Evolutionary conservation across 1,284 basidiomycete species (phyloP), one percentile per base, ranked within the genome.

Genomic region (Fomes fomentarius): DNA sequence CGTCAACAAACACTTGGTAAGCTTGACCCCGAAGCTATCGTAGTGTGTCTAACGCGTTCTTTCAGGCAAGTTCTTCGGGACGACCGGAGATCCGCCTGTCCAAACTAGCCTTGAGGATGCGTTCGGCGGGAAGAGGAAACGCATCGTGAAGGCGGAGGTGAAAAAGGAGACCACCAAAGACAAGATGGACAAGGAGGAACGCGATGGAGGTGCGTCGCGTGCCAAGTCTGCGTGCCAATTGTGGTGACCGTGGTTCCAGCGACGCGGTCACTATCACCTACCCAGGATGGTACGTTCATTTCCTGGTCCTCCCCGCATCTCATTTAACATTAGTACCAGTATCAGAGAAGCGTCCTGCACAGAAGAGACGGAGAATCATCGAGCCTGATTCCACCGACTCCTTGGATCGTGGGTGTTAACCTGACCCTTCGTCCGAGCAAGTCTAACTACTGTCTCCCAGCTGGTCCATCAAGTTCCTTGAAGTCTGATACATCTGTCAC

Each of bases 1-100:
- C 79, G 85, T 63, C 88, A 91, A 69, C 84, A 85, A 69, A 89
- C 89, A 2, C 76, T 91, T 40, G 83, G 88, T 86, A 54, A n/a
- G 73, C 64, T 25, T 8, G 11, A 14, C 19, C 5, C 28, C 17
- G 9, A 2, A 28, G 25, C 12, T 9, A 12, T 4, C 14, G 25
- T 14, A 21, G 38, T 61, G 50, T 47, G 31, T 28, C 30, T 49
- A 24, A 40, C 46, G 26, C 21, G 5, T 17, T 12, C 3, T 17
- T 26, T 28, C 64, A 87, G 85, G 80, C 34, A 89, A 82, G 64
- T 91, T 89, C 77, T 83, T 91, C 59, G 75, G 79, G 47, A 87
- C 89, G 84, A 85, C 89, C 0, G 79, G 79, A 58, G 77, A 58
- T 17, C 70, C 85, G 2, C 85, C 86, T 9, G 80, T 74, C 30